phyloP scores from a whole-genome alignment of 169 alveolate genomes.

The Babesia bovis region DNA sequence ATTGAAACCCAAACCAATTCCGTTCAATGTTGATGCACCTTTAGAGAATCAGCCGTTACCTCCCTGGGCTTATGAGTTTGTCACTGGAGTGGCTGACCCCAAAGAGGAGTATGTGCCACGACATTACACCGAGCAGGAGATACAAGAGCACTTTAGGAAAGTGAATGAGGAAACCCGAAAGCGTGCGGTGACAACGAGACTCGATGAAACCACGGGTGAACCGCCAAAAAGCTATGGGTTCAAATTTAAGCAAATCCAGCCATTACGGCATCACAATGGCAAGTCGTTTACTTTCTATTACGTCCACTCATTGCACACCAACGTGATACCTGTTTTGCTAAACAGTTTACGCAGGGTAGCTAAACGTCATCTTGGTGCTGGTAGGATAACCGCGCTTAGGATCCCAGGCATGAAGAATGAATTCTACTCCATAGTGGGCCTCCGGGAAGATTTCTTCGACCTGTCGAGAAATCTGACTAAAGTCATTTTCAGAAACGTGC shows the following conservation, averaged over 20 bases:
- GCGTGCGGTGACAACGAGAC: slow-evolving; percentile 9
- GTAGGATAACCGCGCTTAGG: slow-evolving; percentile 81
- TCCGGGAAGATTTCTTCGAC: slow-evolving; percentile 79
- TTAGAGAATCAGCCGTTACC: slow-evolving; percentile 53
- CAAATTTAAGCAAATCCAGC: slow-evolving; percentile 82
- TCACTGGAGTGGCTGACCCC: slow-evolving; percentile 39
- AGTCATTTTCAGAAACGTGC: slow-evolving; percentile 78
- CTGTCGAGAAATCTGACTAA: slow-evolving; percentile 73
- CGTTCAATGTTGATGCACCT: slow-evolving; percentile 47
- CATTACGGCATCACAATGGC: slow-evolving; percentile 80
- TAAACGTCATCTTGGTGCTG: slow-evolving; percentile 76
- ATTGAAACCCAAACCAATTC: slow-evolving; percentile 24
- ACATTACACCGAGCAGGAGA: slow-evolving; percentile 56
- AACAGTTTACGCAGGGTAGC: slow-evolving; percentile 82
- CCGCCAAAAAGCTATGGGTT: slow-evolving; percentile 78
- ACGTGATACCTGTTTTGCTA: slow-evolving; percentile 77
- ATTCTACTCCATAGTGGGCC: slow-evolving; percentile 75
- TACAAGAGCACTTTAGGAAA: slow-evolving; percentile 33
- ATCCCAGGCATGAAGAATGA: slow-evolving; percentile 81
- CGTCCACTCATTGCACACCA: slow-evolving; percentile 81
- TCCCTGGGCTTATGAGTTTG: slow-evolving; percentile 66
- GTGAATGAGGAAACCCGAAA: slow-evolving; percentile 53
- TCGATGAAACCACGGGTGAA: slow-evolving; percentile 30
- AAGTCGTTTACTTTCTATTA: slow-evolving; percentile 81
- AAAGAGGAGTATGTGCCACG: slow-evolving; percentile 63